These are phyloP conservation scores for Linanthus parryae DNA, from an alignment of 148 eudicot genomes.

Conservation along the genomic window DNA sequence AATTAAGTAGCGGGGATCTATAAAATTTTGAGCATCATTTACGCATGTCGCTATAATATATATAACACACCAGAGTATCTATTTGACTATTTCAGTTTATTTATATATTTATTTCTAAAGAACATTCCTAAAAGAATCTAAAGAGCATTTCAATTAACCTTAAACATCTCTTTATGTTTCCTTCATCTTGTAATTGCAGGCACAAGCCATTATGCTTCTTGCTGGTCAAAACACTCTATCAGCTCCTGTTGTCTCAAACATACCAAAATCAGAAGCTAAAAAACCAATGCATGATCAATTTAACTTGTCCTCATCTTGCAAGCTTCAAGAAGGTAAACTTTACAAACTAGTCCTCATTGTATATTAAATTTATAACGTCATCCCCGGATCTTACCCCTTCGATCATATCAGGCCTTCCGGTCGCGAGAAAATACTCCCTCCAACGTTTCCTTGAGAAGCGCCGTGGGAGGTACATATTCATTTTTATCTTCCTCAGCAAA, in stretches of 20 bases:
- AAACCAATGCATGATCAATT: neutral
- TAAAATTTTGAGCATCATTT: no score
- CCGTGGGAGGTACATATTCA: conserved; percentile 13
- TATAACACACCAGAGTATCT: no score
- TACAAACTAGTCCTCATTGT: neutral
- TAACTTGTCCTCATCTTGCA: conserved; percentile 1
- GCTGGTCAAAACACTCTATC: conserved; percentile 14
- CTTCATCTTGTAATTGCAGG: no score
- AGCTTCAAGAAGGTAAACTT: conserved; percentile 8
- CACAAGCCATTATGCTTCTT: conserved; percentile 14
- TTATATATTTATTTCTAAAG: no score
- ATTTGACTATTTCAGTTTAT: no score
- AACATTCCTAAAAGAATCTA: no score
- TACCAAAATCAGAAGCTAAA: neutral
- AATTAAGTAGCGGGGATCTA: no score
- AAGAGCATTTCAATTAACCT: no score
- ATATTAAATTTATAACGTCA: neutral
- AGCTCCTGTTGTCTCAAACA: conserved; percentile 2
- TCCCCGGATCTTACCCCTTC: neutral
- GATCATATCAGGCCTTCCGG: conserved; percentile 11
- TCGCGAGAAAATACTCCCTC: conserved; percentile 18
- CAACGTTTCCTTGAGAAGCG: conserved; percentile 18
- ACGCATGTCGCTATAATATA: no score
- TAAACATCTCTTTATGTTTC: no score
- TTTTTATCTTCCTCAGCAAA: no score